Evolutionary conservation across 2,329 filamentous ascomycete genomes (phyloP), one percentile per base, ranked within the genome.

Genomic region (Stagonosporopsis chrysanthemi): DNA sequence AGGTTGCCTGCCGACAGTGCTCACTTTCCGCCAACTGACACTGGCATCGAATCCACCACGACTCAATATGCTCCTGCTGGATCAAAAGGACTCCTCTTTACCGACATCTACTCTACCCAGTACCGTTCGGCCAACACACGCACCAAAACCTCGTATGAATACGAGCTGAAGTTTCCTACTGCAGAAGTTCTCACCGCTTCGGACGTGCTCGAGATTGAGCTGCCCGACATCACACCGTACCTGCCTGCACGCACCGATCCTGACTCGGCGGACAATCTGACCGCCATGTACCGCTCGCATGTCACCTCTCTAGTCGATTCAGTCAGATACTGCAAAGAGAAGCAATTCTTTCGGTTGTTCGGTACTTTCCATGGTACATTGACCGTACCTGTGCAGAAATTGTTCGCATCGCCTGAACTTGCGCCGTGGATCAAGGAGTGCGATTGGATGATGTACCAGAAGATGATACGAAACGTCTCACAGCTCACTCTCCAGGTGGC

Each of bases 221-320:
- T 99, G n/a, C 95, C 95, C n/a, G 85, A 88, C 46, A 96, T 99
- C 66, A 87, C 91, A 61, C 82, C 86, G 5, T 97, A 92, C 72
- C 82, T 97, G 2, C 93, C 94, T 1, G 78, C 80, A 2, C 90
- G 90, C 53, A 96, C 93, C 6, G 95, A 99, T 74, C 82, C 85
- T 0, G 94, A 98, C 71, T 90, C 92, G 7, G 93, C 92, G 24
- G 90, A 90, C 68, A 93, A 92, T 4, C 81, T 99, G 22, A 87
- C 88, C 35, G 93, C 94, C 4, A 83, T 98, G 23, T 99, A 99
- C 73, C 88, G 92, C 46, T 95, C 94, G 2, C 94, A 98, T 73
- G 97, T 93, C 75, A 97, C 95, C 14, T 97, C 93, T 0, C 84
- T 99, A 5, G 90, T 99, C 29, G 95, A 99, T 77, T 94, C 92